Evolutionary conservation across 2,329 filamentous ascomycete species (phyloP).

Genomic region (Orbilia oligospora): DNA sequence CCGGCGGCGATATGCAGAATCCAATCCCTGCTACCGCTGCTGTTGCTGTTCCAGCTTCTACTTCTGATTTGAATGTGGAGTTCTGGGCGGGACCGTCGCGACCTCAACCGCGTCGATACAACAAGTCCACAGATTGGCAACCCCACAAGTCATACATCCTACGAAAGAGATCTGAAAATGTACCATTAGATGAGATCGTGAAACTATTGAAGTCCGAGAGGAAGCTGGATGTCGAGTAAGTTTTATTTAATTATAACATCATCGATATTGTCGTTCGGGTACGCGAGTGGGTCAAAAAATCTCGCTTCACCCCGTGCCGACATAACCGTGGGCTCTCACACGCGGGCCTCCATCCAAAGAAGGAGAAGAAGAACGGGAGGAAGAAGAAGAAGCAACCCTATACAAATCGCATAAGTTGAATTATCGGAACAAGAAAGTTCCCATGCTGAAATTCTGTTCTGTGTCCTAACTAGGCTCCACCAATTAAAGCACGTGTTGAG

Average conservation of each 20-base stretch:
- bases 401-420: not conserved
- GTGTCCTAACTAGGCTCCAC: conserved; percentile 41
- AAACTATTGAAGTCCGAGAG: conserved; percentile 44
- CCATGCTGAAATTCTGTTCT: conserved; percentile 34
- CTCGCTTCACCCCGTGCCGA: conserved; percentile 12
- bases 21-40: conserved; percentile 4
- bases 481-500: conserved; percentile 59
- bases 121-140: conserved; percentile 55
- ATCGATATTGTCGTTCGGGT: not conserved
- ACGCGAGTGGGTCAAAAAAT: conserved; percentile 15
- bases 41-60: conserved; percentile 16
- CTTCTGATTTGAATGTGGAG: conserved; percentile 46
- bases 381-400: conserved; percentile 10
- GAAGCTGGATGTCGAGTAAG: conserved; percentile 53
- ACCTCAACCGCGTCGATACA: conserved; percentile 50
- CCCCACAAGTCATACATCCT: conserved; percentile 53
- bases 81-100: conserved; percentile 57
- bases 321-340: conserved; percentile 14
- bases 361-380: not conserved
- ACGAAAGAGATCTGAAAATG: conserved; percentile 42
- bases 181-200: conserved; percentile 55
- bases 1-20: conserved; percentile 14
- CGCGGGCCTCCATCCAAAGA: not conserved
- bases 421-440: not conserved
- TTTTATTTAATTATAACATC: not conserved